Conservation (phyloP, 1,139 yeast species). For the Blastobotrys petasosporus region DNA sequence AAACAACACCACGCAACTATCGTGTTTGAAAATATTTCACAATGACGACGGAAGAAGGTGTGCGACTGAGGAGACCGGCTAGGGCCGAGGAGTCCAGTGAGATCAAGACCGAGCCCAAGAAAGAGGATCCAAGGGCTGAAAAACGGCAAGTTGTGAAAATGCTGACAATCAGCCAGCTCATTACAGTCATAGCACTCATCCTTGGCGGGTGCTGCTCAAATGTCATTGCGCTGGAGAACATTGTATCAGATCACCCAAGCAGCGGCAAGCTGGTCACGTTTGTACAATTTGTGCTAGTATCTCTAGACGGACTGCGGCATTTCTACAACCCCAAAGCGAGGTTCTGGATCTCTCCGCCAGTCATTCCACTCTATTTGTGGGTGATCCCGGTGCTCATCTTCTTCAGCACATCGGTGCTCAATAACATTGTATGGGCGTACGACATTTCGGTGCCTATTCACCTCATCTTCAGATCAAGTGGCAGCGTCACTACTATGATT, state of each 20-base stretch:
- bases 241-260: slow-evolving; percentile 39
- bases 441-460: slow-evolving; percentile 62
- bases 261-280: slow-evolving; percentile 54
- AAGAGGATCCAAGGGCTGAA: too few relatives aligned
- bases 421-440: slow-evolving; percentile 54
- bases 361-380: slow-evolving; percentile 48
- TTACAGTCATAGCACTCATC: slow-evolving; percentile 35
- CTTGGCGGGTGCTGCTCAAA: slow-evolving; percentile 74
- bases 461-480: slow-evolving; percentile 60
- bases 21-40: too few relatives aligned
- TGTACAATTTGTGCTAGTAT: slow-evolving; percentile 51
- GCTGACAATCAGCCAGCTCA: background rate
- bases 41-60: too few relatives aligned
- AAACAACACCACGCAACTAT: too few relatives aligned
- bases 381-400: slow-evolving; percentile 45
- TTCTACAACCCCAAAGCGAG: slow-evolving; percentile 21
- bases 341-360: slow-evolving; percentile 14
- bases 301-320: slow-evolving; percentile 39
- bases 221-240: slow-evolving; percentile 55
- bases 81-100: too few relatives aligned
- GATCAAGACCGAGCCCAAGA: too few relatives aligned
- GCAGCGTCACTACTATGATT: slow-evolving; percentile 56
- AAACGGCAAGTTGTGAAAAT: background rate
- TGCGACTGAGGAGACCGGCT: too few relatives aligned
- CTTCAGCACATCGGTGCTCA: slow-evolving; percentile 48